Evolutionary conservation across 2,329 filamentous ascomycete genomes (phyloP).

Genomic region (Claviceps purpurea): DNA sequence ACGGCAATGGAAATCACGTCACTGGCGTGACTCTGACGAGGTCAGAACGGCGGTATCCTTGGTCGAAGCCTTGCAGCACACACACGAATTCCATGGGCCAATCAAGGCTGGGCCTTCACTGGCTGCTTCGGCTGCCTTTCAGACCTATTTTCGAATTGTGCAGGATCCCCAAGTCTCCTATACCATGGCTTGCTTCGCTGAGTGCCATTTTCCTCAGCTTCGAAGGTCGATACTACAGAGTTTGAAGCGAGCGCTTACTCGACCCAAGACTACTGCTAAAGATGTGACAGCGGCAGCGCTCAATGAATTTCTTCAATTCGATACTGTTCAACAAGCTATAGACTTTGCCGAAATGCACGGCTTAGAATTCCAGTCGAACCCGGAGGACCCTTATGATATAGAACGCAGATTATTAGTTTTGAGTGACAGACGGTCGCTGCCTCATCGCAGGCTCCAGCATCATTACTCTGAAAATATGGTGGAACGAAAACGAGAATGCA

Average conservation of each 20-base stretch:
- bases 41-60: slow-evolving; percentile 49
- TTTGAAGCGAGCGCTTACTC: slow-evolving; percentile 40
- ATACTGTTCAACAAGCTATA: slow-evolving; percentile 52
- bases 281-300: slow-evolving; percentile 45
- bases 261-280: slow-evolving; percentile 42
- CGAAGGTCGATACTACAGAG: slow-evolving; percentile 44
- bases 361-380: slow-evolving; percentile 33
- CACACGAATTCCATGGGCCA: slow-evolving; percentile 42
- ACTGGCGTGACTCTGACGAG: slow-evolving; percentile 41
- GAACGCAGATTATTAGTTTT: slow-evolving; percentile 29
- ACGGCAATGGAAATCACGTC: slow-evolving; percentile 40
- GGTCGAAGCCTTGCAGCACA: slow-evolving; percentile 46
- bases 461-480: slow-evolving; percentile 43
- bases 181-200: slow-evolving; percentile 56
- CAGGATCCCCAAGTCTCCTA: slow-evolving; percentile 45
- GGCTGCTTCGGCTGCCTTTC: slow-evolving; percentile 35
- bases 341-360: slow-evolving; percentile 48
- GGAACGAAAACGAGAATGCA: slow-evolving; percentile 43
- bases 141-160: slow-evolving; percentile 47
- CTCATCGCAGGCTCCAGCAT: slow-evolving; percentile 38
- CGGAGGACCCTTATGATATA: slow-evolving; percentile 21
- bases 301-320: slow-evolving; percentile 50
- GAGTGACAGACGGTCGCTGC: slow-evolving; percentile 28
- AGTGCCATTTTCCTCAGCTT: slow-evolving; percentile 51
- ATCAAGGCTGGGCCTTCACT: slow-evolving; percentile 35